Percentiles rank a stretch among this genome's conserved stretches.
Conservation (phyloP, 164 flowering plant genomes). For the Magnolia kwangsiensis region DNA sequence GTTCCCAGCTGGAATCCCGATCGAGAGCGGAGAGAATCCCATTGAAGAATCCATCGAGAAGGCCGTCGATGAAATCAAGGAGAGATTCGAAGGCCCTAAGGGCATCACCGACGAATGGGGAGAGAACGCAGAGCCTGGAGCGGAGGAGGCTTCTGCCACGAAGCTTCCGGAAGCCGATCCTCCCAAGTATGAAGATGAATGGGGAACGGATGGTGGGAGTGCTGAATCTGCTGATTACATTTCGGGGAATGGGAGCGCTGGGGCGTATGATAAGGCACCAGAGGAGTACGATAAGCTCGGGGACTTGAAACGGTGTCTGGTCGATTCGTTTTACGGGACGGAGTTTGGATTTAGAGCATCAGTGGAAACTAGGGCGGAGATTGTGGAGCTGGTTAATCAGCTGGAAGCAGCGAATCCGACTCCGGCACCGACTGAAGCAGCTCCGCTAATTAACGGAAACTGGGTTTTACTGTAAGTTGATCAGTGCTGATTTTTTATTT, state of each 20-base stretch:
- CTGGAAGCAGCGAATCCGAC: slow-evolving; percentile 80
- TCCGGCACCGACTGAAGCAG: slow-evolving; percentile 54
- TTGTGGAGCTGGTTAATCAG: slow-evolving; percentile 71
- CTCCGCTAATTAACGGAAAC: slow-evolving; percentile 71
- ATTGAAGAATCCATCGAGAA: background rate
- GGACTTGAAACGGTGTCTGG: slow-evolving; percentile 71
- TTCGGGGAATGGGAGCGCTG: slow-evolving; percentile 26
- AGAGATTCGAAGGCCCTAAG: background rate
- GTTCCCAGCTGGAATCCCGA: background rate
- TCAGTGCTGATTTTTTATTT: background rate
- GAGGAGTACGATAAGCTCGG: slow-evolving; percentile 21
- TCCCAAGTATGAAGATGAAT: slow-evolving; percentile 68
- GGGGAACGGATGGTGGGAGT: slow-evolving; percentile 41
- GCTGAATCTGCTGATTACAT: slow-evolving; percentile 9
- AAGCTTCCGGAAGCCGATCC: slow-evolving; percentile 57
- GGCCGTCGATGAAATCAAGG: slow-evolving; percentile 1
- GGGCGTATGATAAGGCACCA: background rate
- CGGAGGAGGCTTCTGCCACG: slow-evolving; percentile 27
- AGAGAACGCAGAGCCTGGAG: slow-evolving; percentile 48
- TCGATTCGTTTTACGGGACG: slow-evolving; percentile 79
- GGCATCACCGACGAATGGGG: slow-evolving; percentile 64
- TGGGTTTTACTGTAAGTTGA: slow-evolving; percentile 84
- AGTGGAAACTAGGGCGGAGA: slow-evolving; percentile 78
- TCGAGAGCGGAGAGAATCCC: background rate
- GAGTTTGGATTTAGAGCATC: slow-evolving; percentile 68